Base-by-base conservation (phyloP, 106 monocot genomes). In the Dendrobium officinale region DNA sequence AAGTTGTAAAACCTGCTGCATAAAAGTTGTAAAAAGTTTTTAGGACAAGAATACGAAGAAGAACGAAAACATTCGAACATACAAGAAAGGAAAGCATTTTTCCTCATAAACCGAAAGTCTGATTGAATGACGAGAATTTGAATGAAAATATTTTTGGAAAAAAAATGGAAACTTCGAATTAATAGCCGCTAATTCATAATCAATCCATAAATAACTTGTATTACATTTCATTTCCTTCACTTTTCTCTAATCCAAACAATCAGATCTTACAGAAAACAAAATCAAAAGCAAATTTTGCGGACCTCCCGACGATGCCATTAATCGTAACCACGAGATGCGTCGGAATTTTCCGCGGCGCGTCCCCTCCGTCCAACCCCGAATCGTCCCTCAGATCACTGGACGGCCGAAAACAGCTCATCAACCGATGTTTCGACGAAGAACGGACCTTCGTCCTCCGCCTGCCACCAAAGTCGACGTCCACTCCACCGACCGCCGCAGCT, bases 251-350 rank as follows among this genome's bases (percentile, higher is more conserved):
- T 2, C 61, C 61, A 61, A 22, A 22, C 20, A 22, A 61, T 22
- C 19, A 61, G 61, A 61, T 20, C 61, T 22, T 61, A 22, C 4
- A n/a, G 13, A 31, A 31, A 20, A 31, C 11, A 37, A 70, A 22
- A 67, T 7, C n/a, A 26, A 44, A 44, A 9, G 44, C 51, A 51
- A 51, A 72, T 2, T 1, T 13, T 26, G 2, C 49, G 10, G 18
- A 96, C 96, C 91, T 93, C 72, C 96, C 96, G 24, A 93, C 44
- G 74, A 96, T 83, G 55, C 96, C 96, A 68, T 93, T 91, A 76
- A 93, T 93, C 80, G 84, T 96, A 55, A 96, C 88, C 10, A 96
- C 93, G 33, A 96, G 86, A 84, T 96, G 96, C 55, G 86, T 86
- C 73, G 95, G 95, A 22, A 54, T 83, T 77, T 44, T 44, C 78